Evolutionary conservation across 164 flowering plant genomes (phyloP).

Genomic region (Vitis rotundifolia): DNA sequence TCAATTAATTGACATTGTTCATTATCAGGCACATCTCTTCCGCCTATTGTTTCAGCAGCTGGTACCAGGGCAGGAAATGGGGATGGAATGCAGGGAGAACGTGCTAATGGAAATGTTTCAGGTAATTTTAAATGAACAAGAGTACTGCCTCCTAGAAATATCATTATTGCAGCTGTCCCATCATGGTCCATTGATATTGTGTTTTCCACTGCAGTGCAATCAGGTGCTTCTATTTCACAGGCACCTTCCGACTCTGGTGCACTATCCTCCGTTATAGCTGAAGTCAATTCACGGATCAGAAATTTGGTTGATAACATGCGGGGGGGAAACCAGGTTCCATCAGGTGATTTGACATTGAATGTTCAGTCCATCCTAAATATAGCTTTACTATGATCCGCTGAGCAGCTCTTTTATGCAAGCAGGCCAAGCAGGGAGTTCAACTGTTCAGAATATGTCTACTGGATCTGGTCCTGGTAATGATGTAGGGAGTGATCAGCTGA

Average conservation of each 20-base stretch:
- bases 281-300: slow-evolving; percentile 46
- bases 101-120: slow-evolving; percentile 22
- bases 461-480: slow-evolving; percentile 18
- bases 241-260: slow-evolving; percentile 31
- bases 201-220: slow-evolving; percentile 27
- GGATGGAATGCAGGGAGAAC: slow-evolving; percentile 42
- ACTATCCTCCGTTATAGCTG: slow-evolving; percentile 33
- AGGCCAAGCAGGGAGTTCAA: slow-evolving; percentile 36
- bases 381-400: neutral
- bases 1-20: slow-evolving; percentile 1
- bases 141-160: slow-evolving; percentile 35
- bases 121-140: slow-evolving; percentile 32
- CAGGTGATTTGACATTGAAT: slow-evolving; percentile 37
- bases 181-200: slow-evolving; percentile 26
- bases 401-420: slow-evolving; percentile 11
- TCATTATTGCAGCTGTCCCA: slow-evolving; percentile 39
- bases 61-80: slow-evolving; percentile 51
- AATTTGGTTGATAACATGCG: slow-evolving; percentile 33
- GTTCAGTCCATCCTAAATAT: neutral
- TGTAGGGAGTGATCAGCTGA: slow-evolving; percentile 18
- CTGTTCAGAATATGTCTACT: slow-evolving; percentile 25
- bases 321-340: slow-evolving; percentile 33
- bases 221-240: slow-evolving; percentile 39
- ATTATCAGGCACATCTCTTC: slow-evolving; percentile 43
- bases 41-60: slow-evolving; percentile 49